These are phyloP conservation scores for Sporothrix sp. DNA, from an alignment of 2,329 filamentous ascomycete species.

Conservation along the genomic window DNA sequence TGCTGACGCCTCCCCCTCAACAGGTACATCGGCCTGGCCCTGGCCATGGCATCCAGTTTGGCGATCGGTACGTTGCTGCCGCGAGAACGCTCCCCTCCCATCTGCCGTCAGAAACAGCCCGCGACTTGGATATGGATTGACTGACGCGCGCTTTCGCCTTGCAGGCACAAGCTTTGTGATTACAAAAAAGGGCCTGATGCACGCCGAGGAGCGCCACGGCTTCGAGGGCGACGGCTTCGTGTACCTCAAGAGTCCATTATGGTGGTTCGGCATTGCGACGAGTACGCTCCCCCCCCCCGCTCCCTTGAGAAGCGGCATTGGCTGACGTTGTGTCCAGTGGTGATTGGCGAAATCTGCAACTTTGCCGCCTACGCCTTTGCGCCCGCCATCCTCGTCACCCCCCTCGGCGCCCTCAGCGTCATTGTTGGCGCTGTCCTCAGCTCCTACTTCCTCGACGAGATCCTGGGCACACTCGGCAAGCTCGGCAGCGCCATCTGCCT, in stretches of 20 bases:
- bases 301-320: slow-evolving; percentile 1
- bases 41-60: slow-evolving; percentile 65
- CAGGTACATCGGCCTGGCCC: slow-evolving; percentile 62
- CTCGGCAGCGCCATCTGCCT: slow-evolving; percentile 93
- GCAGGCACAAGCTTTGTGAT: slow-evolving; percentile 94
- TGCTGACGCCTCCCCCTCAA: slow-evolving; percentile 10
- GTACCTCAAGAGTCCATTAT: slow-evolving; percentile 88
- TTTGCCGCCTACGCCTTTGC: slow-evolving; percentile 98
- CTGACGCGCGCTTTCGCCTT: too few relatives aligned
- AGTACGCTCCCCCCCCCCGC: slow-evolving; percentile 45
- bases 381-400: slow-evolving; percentile 95
- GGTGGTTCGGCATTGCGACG: slow-evolving; percentile 92
- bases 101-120: too few relatives aligned
- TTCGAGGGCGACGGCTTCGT: slow-evolving; percentile 95
- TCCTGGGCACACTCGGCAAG: slow-evolving; percentile 82
- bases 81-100: slow-evolving; percentile 6
- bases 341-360: slow-evolving; percentile 88
- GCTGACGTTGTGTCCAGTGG: slow-evolving; percentile 47
- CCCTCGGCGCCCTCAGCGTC: slow-evolving; percentile 85
- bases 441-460: slow-evolving; percentile 87
- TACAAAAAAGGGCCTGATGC: slow-evolving; percentile 83
- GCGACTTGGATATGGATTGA: too few relatives aligned
- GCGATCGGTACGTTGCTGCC: slow-evolving; percentile 54
- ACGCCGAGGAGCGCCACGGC: slow-evolving; percentile 82
- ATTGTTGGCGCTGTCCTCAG: slow-evolving; percentile 90